phyloP scores from a whole-genome alignment of 1,139 yeast genomes.

The Kodamaea sp. region DNA sequence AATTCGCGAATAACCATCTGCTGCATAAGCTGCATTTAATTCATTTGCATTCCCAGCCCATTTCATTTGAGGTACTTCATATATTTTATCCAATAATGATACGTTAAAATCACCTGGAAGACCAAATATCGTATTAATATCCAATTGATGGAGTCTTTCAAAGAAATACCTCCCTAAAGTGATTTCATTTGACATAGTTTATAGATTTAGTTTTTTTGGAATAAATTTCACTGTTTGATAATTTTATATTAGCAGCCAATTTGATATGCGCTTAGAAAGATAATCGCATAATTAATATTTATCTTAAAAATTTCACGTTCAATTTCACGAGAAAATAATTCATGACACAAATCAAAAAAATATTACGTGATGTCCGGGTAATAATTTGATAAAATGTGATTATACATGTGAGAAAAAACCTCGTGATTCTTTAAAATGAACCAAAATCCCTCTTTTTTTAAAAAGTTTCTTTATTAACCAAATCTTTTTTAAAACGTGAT shows the following conservation, averaged over 20 bases:
- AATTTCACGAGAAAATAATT: no score
- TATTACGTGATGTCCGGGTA: slow-evolving; percentile 5
- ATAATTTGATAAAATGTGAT: not conserved
- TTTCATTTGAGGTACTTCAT: slow-evolving; percentile 32
- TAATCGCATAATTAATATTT: no score
- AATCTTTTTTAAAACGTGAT: slow-evolving; percentile 7
- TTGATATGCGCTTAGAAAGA: no score
- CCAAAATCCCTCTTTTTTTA: slow-evolving; percentile 2
- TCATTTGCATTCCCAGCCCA: slow-evolving; percentile 47
- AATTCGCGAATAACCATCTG: slow-evolving; percentile 41
- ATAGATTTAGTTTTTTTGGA: no score
- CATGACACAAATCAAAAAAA: no score
- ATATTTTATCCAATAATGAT: slow-evolving; percentile 34
- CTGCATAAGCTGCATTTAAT: slow-evolving; percentile 43
- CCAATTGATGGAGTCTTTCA: slow-evolving; percentile 41
- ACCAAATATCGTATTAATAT: slow-evolving; percentile 40
- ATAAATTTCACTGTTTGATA: no score
- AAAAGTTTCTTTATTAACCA: slow-evolving; percentile 1
- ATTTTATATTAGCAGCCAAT: no score
- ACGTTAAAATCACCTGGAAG: slow-evolving; percentile 43
- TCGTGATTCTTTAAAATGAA: slow-evolving; percentile 9
- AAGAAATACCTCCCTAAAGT: slow-evolving; percentile 43
- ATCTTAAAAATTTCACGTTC: no score
- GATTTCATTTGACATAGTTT: slow-evolving; percentile 33
- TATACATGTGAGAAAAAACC: slow-evolving; percentile 5